Percentiles rank a stretch among this genome's conserved stretches.
These are phyloP conservation scores for Linnemannia zychae DNA, from an alignment of 192 early-diverging fungal genomes.

Conservation along the genomic window DNA sequence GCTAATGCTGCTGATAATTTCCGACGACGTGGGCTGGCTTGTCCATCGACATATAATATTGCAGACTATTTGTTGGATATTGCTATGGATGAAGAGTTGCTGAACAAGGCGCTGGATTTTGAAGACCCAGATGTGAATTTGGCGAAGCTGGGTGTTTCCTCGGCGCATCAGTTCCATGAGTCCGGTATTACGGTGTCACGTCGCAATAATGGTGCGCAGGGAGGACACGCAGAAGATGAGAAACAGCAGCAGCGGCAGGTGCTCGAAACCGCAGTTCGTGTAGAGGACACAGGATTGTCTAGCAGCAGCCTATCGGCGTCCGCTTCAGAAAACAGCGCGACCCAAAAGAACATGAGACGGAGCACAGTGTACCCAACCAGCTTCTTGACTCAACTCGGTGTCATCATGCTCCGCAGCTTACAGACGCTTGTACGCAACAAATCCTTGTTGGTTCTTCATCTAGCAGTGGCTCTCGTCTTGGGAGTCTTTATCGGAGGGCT, in stretches of 20 bases:
- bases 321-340: conserved; percentile 14
- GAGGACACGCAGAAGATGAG: not conserved
- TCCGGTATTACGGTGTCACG: not conserved
- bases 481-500: conserved; percentile 76
- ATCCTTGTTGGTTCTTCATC: conserved; percentile 67
- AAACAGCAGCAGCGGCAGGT: not conserved
- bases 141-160: conserved; percentile 7
- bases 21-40: conserved; percentile 36
- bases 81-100: conserved; percentile 31
- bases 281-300: conserved; percentile 21
- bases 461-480: conserved; percentile 64
- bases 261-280: conserved; percentile 19
- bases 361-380: conserved; percentile 48
- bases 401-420: conserved; percentile 60
- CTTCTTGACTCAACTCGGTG: conserved; percentile 67
- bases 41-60: conserved; percentile 57
- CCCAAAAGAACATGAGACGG: not conserved
- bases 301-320: not conserved
- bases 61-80: conserved; percentile 55
- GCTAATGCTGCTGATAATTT: conserved; percentile 56
- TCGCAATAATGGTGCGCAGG: not conserved
- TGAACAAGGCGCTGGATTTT: conserved; percentile 11
- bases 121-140: not conserved
- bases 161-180: not conserved
- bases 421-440: conserved; percentile 60